Percentiles rank a stretch among this genome's conserved stretches.
phyloP scores from a whole-genome alignment of 305 asterid genomes.

The Euphrasia arctica region DNA sequence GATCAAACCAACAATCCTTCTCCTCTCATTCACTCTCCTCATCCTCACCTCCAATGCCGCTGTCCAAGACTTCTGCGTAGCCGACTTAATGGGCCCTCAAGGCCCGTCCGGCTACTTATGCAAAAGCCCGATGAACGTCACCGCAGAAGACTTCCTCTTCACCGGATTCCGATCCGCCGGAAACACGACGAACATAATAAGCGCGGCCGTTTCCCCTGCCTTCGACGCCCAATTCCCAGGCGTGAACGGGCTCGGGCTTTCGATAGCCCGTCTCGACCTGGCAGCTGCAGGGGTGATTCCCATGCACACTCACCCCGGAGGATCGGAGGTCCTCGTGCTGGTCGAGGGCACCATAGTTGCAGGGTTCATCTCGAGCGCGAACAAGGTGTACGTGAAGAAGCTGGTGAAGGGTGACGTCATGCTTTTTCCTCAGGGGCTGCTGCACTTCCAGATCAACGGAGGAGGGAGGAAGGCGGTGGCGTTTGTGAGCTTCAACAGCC shows the following conservation, averaged over 20 bases:
- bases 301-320: conserved; percentile 79
- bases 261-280: conserved; percentile 60
- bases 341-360: conserved; percentile 43
- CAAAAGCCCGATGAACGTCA: conserved; percentile 52
- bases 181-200: conserved; percentile 64
- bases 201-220: conserved; percentile 60
- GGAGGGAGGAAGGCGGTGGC: conserved; percentile 49
- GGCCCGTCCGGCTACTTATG: conserved; percentile 60
- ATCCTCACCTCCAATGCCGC: conserved; percentile 34
- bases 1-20: conserved; percentile 31
- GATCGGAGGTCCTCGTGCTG: conserved; percentile 50
- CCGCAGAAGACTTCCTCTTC: conserved; percentile 46
- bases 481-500: conserved; percentile 54
- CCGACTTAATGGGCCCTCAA: conserved; percentile 41
- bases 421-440: conserved; percentile 62
- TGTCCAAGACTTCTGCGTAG: conserved; percentile 71
- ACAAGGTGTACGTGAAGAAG: conserved; percentile 45
- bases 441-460: conserved; percentile 73
- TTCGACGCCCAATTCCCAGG: conserved; percentile 70
- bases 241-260: conserved; percentile 64
- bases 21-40: conserved; percentile 28
- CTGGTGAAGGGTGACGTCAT: conserved; percentile 57
- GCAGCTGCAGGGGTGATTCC: conserved; percentile 63
- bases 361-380: conserved; percentile 56
- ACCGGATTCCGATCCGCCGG: conserved; percentile 48